Conservation (phyloP, 345 rosid species). For the Rhodamnia rubescens region DNA sequence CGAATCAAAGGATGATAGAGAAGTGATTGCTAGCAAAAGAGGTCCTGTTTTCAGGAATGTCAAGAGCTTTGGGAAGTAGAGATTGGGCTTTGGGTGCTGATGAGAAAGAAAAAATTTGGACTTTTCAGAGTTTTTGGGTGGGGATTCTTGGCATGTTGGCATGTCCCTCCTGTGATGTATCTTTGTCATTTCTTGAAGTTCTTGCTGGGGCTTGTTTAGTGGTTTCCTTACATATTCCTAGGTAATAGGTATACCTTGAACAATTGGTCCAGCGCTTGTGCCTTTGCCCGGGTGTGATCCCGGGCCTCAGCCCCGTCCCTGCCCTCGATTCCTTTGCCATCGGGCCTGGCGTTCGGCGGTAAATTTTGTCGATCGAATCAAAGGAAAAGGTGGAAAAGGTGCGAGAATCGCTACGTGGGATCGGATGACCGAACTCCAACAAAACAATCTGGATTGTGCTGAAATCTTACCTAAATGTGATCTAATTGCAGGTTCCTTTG, state of each 20-base stretch:
- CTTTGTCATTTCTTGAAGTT: background rate
- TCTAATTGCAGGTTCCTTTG: background rate
- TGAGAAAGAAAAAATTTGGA: rapidly evolving
- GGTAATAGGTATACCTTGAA: too few relatives aligned
- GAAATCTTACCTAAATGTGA: background rate
- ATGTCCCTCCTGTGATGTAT: background rate
- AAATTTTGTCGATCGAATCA: background rate
- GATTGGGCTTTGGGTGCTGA: background rate
- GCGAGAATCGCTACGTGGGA: background rate
- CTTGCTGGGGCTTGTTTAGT: too few relatives aligned
- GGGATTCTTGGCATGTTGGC: background rate
- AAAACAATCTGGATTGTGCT: background rate
- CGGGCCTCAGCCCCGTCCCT: too few relatives aligned
- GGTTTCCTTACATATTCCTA: too few relatives aligned
- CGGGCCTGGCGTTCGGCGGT: background rate
- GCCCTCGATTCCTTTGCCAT: too few relatives aligned
- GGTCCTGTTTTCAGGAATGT: constrained; percentile 30
- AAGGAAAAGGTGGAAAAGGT: background rate
- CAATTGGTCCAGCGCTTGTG: too few relatives aligned
- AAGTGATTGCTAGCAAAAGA: constrained; percentile 25
- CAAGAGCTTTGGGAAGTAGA: constrained; percentile 31
- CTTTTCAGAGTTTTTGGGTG: background rate
- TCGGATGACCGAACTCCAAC: background rate
- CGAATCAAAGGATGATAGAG: constrained; percentile 24
- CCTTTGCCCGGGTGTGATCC: too few relatives aligned